Evolutionary conservation across 306 rosid species (phyloP).

Genomic region (Fagus crenata): DNA sequence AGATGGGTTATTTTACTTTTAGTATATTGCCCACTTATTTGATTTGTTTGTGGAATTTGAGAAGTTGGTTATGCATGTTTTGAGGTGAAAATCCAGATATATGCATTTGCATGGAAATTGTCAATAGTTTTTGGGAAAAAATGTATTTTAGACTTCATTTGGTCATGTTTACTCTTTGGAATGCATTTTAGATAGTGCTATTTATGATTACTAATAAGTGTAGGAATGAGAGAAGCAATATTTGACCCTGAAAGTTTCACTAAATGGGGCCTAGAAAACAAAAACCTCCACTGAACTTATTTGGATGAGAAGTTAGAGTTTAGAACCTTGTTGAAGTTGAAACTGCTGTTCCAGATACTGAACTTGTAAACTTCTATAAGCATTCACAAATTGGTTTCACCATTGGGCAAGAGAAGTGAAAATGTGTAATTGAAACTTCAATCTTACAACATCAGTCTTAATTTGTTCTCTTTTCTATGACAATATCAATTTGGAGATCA

Average conservation of each 20-base stretch:
- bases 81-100: neutral
- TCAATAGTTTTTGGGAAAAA: neutral
- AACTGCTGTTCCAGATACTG: neutral
- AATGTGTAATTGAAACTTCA: neutral
- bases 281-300: neutral
- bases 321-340: neutral
- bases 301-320: neutral
- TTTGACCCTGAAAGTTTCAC: neutral
- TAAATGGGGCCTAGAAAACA: neutral
- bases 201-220: neutral
- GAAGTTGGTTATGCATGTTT: neutral
- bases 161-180: neutral
- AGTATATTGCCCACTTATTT: neutral
- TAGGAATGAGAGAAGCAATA: neutral
- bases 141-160: neutral
- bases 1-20: neutral
- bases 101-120: neutral
- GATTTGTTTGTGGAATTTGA: neutral
- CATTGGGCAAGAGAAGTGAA: neutral
- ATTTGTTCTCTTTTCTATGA: neutral
- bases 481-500: neutral
- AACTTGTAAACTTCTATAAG: neutral
- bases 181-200: conserved; percentile 2
- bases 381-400: neutral
- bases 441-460: neutral